Evolutionary conservation across 2,329 filamentous ascomycete genomes (phyloP), one percentile per base, ranked within the genome.

Genomic region (Hawksworthiomyces lignivorus): DNA sequence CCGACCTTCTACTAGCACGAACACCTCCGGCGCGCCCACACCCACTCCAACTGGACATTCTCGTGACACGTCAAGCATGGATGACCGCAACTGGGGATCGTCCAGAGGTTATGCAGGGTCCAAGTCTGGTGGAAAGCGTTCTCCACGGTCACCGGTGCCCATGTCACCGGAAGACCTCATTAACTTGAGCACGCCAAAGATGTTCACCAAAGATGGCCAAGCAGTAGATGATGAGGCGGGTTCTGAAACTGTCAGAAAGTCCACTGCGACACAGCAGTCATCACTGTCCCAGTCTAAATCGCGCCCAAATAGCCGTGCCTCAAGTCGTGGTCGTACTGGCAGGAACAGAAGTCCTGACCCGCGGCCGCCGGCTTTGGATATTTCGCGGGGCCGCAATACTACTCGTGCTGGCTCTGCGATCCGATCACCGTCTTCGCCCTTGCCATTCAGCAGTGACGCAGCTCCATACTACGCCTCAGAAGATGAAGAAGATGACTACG

Each of bases 101-200:
- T 71, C 75, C 33, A 75, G 82, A 18, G 82, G 80, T 49, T 87
- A 58, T 47, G 64, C 71, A 1, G 44, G 64, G 83, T 48, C 83
- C 80, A 45, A 55, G 77, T 84, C 15, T 77, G 80, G 11, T 10
- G 49, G 45, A 11, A 94, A 95, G 62, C 75, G 85, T 18, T 96
- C 90, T 1, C 90, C 90, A 1, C 94, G 87, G 2, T 96, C 90
- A 0, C 90, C 90, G 0, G 75, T 95, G 2, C 87, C 89, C 4
- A 96, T 96, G 89, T 94, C 89, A 4, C 88, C 88, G 0, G 87
- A 95, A 53, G 88, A 96, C 54, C 59, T 86, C 46, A 77, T 79
- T 55, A 81, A 75, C 51, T 61, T 83, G 37, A 75, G 72, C 48
- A 75, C 67, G 1, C 67, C 70, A 1, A 63, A 55, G 21, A 54